phyloP scores from a whole-genome alignment of 2,329 filamentous ascomycete genomes.

The Truncatella angustata region DNA sequence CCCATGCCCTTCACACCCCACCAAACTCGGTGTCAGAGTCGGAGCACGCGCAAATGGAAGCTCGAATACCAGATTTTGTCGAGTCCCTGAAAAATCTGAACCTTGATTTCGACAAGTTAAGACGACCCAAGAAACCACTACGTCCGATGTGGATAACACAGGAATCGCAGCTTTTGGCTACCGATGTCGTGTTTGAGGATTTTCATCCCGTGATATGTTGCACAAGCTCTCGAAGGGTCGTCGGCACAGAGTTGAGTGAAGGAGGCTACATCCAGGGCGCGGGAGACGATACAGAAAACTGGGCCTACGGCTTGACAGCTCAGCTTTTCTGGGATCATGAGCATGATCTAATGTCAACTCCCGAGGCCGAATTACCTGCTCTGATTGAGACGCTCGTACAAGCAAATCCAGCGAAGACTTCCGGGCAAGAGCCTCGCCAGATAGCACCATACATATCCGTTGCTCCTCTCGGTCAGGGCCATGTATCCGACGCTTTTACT shows the following conservation, averaged over 20 bases:
- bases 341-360: constrained; percentile 55
- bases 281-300: constrained; percentile 92
- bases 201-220: constrained; percentile 79
- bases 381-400: constrained; percentile 42
- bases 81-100: constrained; percentile 52
- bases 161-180: constrained; percentile 50
- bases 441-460: constrained; percentile 34
- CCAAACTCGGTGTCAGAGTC: constrained; percentile 70
- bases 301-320: constrained; percentile 79
- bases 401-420: constrained; percentile 12
- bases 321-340: constrained; percentile 75
- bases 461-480: constrained; percentile 16
- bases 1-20: constrained; percentile 65
- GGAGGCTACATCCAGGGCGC: constrained; percentile 89
- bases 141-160: constrained; percentile 79
- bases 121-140: constrained; percentile 68
- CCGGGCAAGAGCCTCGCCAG: constrained; percentile 13
- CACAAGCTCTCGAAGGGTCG: constrained; percentile 74
- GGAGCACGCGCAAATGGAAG: constrained; percentile 76
- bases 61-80: constrained; percentile 56
- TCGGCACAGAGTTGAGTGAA: constrained; percentile 66
- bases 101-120: constrained; percentile 55
- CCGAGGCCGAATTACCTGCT: constrained; percentile 62
- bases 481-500: constrained; percentile 13
- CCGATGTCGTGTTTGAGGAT: constrained; percentile 44